These are phyloP conservation scores for Colletotrichum eleusines DNA, from an alignment of 2,329 filamentous ascomycete genomes.

Conservation along the genomic window DNA sequence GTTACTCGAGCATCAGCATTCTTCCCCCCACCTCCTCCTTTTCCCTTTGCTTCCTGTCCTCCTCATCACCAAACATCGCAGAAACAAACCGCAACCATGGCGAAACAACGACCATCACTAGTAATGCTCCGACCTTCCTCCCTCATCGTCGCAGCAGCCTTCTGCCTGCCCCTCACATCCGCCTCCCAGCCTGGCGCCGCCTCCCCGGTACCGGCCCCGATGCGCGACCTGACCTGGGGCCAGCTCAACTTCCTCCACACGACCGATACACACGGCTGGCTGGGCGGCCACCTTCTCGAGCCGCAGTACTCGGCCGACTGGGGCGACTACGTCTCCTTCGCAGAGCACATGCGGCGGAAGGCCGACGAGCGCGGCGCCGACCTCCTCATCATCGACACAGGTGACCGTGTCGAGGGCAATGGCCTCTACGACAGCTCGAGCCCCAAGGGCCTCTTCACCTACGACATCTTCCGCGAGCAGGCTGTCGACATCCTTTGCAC, in stretches of 20 bases:
- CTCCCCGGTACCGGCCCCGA: constrained; percentile 81
- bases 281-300: constrained; percentile 93
- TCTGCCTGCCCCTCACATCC: constrained; percentile 53
- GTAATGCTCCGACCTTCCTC: constrained; percentile 21
- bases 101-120: constrained; percentile 13
- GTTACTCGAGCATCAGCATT: background rate
- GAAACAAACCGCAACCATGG: constrained; percentile 9
- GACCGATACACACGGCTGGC: constrained; percentile 96
- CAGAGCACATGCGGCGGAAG: constrained; percentile 81
- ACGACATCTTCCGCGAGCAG: constrained; percentile 87
- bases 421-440: constrained; percentile 91
- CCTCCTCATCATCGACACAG: constrained; percentile 93
- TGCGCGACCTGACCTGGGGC: constrained; percentile 90
- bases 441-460: constrained; percentile 90
- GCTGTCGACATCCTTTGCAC: constrained; percentile 85
- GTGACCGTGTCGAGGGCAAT: constrained; percentile 93
- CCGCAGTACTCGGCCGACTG: constrained; percentile 95
- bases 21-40: background rate
- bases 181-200: constrained; percentile 83
- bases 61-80: background rate
- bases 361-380: constrained; percentile 85
- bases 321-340: constrained; percentile 97
- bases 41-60: background rate
- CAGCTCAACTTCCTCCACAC: constrained; percentile 98
- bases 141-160: constrained; percentile 40